Evolutionary conservation across 2,329 filamentous ascomycete species (phyloP).

Genomic region (Paecilomyces sp.): DNA sequence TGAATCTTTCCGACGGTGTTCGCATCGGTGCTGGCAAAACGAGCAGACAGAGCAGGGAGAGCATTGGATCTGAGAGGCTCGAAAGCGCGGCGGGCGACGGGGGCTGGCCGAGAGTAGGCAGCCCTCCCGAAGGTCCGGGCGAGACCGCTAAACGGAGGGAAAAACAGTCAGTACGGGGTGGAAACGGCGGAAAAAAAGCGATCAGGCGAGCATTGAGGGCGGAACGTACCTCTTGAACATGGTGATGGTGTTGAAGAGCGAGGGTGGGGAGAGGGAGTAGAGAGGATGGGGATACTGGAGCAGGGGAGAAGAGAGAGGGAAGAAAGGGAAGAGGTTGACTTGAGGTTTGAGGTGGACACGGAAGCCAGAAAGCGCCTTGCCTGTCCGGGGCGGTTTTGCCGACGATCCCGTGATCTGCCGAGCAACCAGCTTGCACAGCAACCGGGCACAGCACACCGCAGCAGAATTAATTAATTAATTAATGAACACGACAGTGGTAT

Average conservation of each 20-base stretch:
- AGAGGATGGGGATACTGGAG: constrained; percentile 16
- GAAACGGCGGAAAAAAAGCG: constrained; percentile 4
- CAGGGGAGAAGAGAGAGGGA: constrained; percentile 23
- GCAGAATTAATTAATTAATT: too few species aligned
- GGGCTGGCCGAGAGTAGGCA: constrained; percentile 49
- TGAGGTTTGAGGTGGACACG: constrained; percentile 20
- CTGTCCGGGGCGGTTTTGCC: constrained; percentile 38
- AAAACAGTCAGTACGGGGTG: constrained; percentile 23
- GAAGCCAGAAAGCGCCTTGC: constrained; percentile 27
- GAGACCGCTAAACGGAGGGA: constrained; percentile 50
- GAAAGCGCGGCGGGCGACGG: constrained; percentile 49
- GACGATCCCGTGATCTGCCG: constrained; percentile 37
- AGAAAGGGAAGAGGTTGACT: constrained; percentile 17
- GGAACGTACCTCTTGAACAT: constrained; percentile 56
- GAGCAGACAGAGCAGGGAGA: constrained; percentile 52
- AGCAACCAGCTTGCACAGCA: constrained; percentile 10
- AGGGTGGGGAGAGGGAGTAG: constrained; percentile 24
- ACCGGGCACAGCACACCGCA: not conserved
- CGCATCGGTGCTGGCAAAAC: constrained; percentile 56
- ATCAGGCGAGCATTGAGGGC: constrained; percentile 12
- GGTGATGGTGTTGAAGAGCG: constrained; percentile 43
- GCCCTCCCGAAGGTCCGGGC: constrained; percentile 58
- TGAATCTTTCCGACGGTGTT: constrained; percentile 57
- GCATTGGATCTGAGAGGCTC: constrained; percentile 51
- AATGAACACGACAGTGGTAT: too few species aligned